A percentile compares a stretch with the other conserved stretches of the same genome.
Conservation (phyloP, 2,329 filamentous ascomycete species). For the Tolypocladium endophyticum region DNA sequence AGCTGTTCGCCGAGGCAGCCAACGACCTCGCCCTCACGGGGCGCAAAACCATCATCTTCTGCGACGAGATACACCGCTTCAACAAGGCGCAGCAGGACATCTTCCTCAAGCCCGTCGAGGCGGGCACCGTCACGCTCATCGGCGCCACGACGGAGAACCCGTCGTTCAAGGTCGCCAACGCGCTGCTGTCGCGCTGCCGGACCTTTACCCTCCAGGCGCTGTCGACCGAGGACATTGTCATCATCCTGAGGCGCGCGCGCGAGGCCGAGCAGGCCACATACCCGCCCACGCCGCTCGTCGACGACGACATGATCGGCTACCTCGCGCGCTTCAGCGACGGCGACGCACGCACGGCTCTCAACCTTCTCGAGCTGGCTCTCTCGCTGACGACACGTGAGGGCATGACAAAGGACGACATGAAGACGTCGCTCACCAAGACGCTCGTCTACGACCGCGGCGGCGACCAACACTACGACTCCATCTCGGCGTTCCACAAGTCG, state of each 20-base stretch:
- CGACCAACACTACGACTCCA: constrained; percentile 96
- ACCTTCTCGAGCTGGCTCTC: constrained; percentile 82
- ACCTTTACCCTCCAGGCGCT: constrained; percentile 81
- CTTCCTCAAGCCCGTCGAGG: constrained; percentile 85
- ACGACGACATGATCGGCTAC: constrained; percentile 68
- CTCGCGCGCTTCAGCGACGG: constrained; percentile 82
- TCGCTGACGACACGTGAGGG: constrained; percentile 49
- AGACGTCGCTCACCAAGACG: constrained; percentile 76
- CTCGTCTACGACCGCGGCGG: constrained; percentile 90
- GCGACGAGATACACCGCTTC: constrained; percentile 93
- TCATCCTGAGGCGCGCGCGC: constrained; percentile 69
- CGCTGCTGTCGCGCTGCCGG: constrained; percentile 77
- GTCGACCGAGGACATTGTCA: constrained; percentile 56
- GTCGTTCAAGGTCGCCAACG: constrained; percentile 82
- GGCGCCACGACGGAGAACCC: constrained; percentile 97
- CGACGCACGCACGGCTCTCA: constrained; percentile 85
- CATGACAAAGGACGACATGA: constrained; percentile 67
- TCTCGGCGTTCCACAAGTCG: constrained; percentile 94
- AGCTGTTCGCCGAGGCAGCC: constrained; percentile 75
- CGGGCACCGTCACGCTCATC: constrained; percentile 80
- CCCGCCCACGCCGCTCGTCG: constrained; percentile 48
- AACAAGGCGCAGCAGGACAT: constrained; percentile 90
- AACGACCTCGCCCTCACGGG: constrained; percentile 74
- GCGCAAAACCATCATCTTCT: constrained; percentile 90
- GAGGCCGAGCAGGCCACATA: constrained; percentile 40